Evolutionary conservation across 164 flowering plant genomes (phyloP).

Genomic region (Stephania yunnanensis): DNA sequence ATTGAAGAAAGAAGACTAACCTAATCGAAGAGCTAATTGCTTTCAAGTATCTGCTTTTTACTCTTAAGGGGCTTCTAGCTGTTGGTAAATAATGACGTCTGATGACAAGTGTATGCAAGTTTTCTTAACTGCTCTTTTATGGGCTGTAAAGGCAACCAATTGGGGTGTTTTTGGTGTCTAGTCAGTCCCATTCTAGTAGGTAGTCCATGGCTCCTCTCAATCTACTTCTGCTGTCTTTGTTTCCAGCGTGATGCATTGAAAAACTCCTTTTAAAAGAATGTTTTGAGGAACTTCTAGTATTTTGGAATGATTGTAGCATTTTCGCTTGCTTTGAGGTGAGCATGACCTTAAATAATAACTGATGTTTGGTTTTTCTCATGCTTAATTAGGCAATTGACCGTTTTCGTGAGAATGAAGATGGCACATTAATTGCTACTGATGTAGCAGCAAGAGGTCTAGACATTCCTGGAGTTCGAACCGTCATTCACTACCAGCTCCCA

Average conservation of each 20-base stretch:
- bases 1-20: too few species aligned
- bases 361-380: neutral
- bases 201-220: too few species aligned
- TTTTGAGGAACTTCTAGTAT: neutral
- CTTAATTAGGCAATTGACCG: slow-evolving; percentile 76
- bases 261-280: neutral
- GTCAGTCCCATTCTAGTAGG: too few species aligned
- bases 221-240: neutral
- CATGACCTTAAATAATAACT: neutral
- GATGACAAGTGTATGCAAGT: too few species aligned
- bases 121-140: too few species aligned
- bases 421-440: slow-evolving; percentile 88
- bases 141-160: too few species aligned
- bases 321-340: neutral
- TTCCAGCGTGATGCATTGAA: neutral
- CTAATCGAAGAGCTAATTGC: too few species aligned
- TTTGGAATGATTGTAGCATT: neutral
- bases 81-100: too few species aligned
- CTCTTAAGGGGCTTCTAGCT: too few species aligned
- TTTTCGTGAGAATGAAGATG: slow-evolving; percentile 71
- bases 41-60: too few species aligned
- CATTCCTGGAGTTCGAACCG: slow-evolving; percentile 87
- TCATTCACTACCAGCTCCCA: slow-evolving; percentile 95
- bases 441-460: slow-evolving; percentile 97
- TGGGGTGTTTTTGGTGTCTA: too few species aligned